phyloP scores from a whole-genome alignment of 495 filamentous ascomycete species.

The Geopyxis carbonaria region DNA sequence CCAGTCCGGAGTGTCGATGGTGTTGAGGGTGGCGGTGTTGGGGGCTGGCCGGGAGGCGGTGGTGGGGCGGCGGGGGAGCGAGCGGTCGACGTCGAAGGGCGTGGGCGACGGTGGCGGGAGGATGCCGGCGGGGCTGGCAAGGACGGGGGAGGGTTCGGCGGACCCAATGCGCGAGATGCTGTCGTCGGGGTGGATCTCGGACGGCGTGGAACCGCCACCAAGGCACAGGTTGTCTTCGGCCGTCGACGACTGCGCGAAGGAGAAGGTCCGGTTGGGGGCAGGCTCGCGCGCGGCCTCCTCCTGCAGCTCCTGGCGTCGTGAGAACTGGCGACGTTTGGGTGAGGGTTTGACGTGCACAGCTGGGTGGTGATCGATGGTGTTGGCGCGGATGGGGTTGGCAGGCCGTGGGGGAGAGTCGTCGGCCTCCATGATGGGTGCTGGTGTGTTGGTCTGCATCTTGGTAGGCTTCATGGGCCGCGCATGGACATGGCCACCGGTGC shows the following conservation, averaged over 20 bases:
- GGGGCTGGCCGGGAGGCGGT: not conserved
- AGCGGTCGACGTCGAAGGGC: conserved; percentile 5
- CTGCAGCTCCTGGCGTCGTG: not conserved
- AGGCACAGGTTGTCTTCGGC: not conserved
- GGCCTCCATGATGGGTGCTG: not conserved
- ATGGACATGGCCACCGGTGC: not conserved
- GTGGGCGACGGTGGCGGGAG: not conserved
- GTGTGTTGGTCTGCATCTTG: not conserved
- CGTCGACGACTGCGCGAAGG: not conserved
- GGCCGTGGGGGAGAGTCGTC: not conserved
- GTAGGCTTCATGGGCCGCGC: not conserved
- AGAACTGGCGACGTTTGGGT: not conserved
- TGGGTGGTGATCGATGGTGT: not conserved
- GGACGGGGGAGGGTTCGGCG: not conserved
- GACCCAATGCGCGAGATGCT: not conserved
- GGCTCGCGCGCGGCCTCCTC: no score
- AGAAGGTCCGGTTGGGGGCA: not conserved
- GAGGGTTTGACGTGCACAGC: not conserved
- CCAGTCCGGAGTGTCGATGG: not conserved
- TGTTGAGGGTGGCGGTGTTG: not conserved
- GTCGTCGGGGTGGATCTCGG: not conserved
- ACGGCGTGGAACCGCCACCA: not conserved
- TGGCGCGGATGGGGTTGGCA: not conserved
- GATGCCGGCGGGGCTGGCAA: not conserved
- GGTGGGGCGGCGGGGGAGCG: not conserved